Base-by-base conservation (phyloP, 352 stramenopile species). In the Pythium vanterpoolii region DNA sequence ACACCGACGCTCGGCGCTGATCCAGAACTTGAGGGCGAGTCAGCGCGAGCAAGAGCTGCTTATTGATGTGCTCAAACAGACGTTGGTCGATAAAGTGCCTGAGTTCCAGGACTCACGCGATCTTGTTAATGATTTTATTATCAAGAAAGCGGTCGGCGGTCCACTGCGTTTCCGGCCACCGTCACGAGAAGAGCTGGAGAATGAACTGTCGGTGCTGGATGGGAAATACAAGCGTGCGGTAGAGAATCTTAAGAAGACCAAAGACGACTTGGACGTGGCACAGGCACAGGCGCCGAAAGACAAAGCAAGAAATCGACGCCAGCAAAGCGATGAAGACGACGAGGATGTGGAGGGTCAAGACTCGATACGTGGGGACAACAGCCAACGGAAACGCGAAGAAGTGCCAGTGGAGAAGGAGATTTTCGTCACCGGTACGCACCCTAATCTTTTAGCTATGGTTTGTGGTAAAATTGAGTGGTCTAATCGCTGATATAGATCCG, bases 111-210 rank as follows among this genome's bases (percentile, higher is more conserved):
- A 86, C 23, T 87, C 75, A 1, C 52, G 71, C 8, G 75, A 74
- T 6, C 55, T 83, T 19, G 83, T 94, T 0, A 95, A 97, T 54
- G 84, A 95, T n/a, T 92, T 93, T 23, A 73, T 97, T 18, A 66
- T 93, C 9, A 89, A 91, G 43, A 93, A 93, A 60, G 72, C 77
- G 6, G 64, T 91, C 11, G 85, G 89, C 21, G 87, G 71, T 5
- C 84, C 82, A 13, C 66, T 92, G 57, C 77, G 87, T 5, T 96
- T 97, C 51, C 79, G 89, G 7, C 84, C 89, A 0, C 95, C 92
- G 68, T 86, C 77, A 0, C 68, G 89, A 6, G 89, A 97, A 62
- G 87, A 96, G 66, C 74, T 97, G 7, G 85, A 94, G 55, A 89
- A 89, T 47, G 87, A 96, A 27, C 68, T 96, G 4, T 69, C 83